Conservation (phyloP, 2,329 filamentous ascomycete species). For the Penicillium italicum region DNA sequence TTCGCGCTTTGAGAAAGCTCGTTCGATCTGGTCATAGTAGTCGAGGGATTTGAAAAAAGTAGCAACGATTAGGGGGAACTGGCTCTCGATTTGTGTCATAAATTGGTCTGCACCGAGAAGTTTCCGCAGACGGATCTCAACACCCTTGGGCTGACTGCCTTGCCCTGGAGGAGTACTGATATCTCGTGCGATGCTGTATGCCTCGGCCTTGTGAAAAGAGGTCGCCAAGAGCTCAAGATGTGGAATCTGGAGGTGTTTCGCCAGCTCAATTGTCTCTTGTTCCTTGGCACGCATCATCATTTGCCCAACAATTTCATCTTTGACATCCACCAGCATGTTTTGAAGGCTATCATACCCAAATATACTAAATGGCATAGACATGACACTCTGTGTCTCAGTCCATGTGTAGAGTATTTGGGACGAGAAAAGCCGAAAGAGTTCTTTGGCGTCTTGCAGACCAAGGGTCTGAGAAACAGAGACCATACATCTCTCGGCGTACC, state of each 20-base stretch:
- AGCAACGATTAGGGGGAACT: constrained; percentile 74
- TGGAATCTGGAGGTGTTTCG: constrained; percentile 53
- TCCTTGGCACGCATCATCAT: constrained; percentile 77
- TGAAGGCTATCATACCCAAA: constrained; percentile 72
- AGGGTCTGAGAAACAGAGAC: constrained; percentile 62
- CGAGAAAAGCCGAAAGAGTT: constrained; percentile 78
- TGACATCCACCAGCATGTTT: constrained; percentile 66
- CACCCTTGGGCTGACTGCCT: constrained; percentile 52
- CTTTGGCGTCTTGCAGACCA: constrained; percentile 60
- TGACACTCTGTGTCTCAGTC: constrained; percentile 65
- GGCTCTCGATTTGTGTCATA: constrained; percentile 58
- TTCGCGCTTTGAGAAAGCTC: constrained; percentile 58
- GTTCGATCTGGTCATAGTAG: constrained; percentile 71
- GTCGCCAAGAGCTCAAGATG: constrained; percentile 58
- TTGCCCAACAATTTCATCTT: constrained; percentile 74
- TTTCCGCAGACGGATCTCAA: constrained; percentile 62
- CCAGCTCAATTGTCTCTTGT: constrained; percentile 59
- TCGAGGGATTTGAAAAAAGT: constrained; percentile 73
- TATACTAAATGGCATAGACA: constrained; percentile 75
- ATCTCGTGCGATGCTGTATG: constrained; percentile 79
- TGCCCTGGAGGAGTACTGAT: constrained; percentile 50
- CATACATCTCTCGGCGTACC: constrained; percentile 72
- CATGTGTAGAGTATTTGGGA: constrained; percentile 89
- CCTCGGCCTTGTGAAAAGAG: constrained; percentile 74
- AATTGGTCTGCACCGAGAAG: constrained; percentile 66